Evolutionary conservation across 495 filamentous ascomycete genomes (phyloP).

Genomic region (Neurospora sp.): DNA sequence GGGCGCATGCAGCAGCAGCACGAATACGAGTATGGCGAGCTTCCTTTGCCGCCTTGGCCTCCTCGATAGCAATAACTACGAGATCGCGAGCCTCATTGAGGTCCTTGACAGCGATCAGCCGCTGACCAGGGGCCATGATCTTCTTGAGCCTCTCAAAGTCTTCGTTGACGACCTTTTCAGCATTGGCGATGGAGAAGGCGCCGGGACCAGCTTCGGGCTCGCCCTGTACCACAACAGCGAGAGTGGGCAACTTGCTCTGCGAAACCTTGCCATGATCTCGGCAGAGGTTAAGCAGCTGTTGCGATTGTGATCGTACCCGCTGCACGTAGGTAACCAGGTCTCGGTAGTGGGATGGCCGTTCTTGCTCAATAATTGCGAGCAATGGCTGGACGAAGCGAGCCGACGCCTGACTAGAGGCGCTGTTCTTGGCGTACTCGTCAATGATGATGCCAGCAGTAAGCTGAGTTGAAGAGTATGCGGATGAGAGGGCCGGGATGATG

Average conservation of each 20-base stretch:
- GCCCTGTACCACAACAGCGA: slow-evolving; percentile 87
- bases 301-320: slow-evolving; percentile 80
- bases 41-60: slow-evolving; percentile 66
- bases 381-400: slow-evolving; percentile 46
- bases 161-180: slow-evolving; percentile 69
- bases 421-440: slow-evolving; percentile 73
- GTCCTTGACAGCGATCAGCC: slow-evolving; percentile 64
- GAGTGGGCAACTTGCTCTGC: slow-evolving; percentile 56
- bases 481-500: slow-evolving; percentile 55
- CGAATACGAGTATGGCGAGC: slow-evolving; percentile 77
- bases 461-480: slow-evolving; percentile 72
- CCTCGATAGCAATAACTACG: slow-evolving; percentile 59
- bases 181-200: slow-evolving; percentile 80
- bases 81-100: slow-evolving; percentile 63
- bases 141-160: slow-evolving; percentile 87
- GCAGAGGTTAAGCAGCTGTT: slow-evolving; percentile 80
- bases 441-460: slow-evolving; percentile 73
- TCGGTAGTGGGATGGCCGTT: slow-evolving; percentile 70
- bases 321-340: slow-evolving; percentile 83
- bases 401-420: slow-evolving; percentile 23
- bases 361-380: slow-evolving; percentile 63
- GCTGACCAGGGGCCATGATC: slow-evolving; percentile 68
- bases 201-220: slow-evolving; percentile 80
- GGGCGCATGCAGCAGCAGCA: slow-evolving; percentile 75
- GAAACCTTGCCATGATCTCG: slow-evolving; percentile 73